A percentile compares a stretch with the other conserved stretches of the same genome.
phyloP scores from a whole-genome alignment of 768 basidiomycete genomes.

The Lactifluus echinatus region DNA sequence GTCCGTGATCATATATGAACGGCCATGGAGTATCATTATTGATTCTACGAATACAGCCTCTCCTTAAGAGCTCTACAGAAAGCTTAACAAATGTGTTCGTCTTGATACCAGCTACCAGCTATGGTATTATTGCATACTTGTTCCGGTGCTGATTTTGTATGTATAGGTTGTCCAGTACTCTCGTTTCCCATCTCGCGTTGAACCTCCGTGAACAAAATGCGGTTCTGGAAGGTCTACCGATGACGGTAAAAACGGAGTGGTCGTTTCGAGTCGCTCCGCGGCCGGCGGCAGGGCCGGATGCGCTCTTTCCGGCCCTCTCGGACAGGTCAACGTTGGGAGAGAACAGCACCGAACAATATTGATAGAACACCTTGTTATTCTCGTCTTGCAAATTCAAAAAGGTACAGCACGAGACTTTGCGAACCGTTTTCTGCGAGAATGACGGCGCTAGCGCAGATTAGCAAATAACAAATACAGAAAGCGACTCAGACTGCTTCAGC shows the following conservation, averaged over 20 bases:
- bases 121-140: neutral
- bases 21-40: neutral
- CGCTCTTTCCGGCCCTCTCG: too few relatives aligned
- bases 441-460: too few relatives aligned
- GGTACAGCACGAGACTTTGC: too few relatives aligned
- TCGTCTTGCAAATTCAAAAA: too few relatives aligned
- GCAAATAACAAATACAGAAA: too few relatives aligned
- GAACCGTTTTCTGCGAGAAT: too few relatives aligned
- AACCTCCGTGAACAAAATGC: neutral
- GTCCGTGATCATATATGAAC: neutral
- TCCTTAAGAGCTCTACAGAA: neutral
- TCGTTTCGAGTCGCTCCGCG: neutral
- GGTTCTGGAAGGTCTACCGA: neutral
- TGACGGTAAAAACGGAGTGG: neutral
- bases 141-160: too few relatives aligned
- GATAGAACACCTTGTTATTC: too few relatives aligned
- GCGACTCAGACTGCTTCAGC: too few relatives aligned
- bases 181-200: neutral
- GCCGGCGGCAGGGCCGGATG: neutral
- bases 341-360: too few relatives aligned
- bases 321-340: too few relatives aligned
- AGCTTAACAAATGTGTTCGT: constrained; percentile 11
- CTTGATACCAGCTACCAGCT: too few relatives aligned
- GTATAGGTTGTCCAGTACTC: neutral
- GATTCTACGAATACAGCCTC: neutral